Percentiles rank a stretch among this genome's conserved stretches.
Evolutionary conservation across 805 yeast genomes (phyloP).

Genomic region (Pichia ethanolica): DNA sequence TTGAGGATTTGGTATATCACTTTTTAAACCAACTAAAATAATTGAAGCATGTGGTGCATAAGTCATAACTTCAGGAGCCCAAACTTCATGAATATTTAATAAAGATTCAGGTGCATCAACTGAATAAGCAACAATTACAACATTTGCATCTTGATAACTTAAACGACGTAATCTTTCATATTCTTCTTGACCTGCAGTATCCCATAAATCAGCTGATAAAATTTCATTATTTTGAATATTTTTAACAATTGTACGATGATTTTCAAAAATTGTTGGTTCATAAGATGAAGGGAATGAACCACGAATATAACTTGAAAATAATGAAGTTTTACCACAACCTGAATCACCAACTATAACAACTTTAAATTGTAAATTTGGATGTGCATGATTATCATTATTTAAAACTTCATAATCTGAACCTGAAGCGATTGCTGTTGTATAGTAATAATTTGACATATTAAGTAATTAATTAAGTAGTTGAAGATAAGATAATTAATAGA

Average conservation of each 20-base stretch:
- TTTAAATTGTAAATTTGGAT: conserved; percentile 24
- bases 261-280: conserved; percentile 95
- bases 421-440: conserved; percentile 13
- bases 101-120: conserved; percentile 56
- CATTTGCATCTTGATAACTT: conserved; percentile 77
- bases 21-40: conserved; percentile 74
- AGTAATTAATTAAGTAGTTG: too few species aligned
- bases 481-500: too few species aligned
- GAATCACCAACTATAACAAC: conserved; percentile 97
- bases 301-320: conserved; percentile 89
- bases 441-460: conserved; percentile 8
- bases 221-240: conserved; percentile 87
- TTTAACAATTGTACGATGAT: conserved; percentile 83
- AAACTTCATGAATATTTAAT: conserved; percentile 66
- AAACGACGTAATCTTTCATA: conserved; percentile 83
- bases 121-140: conserved; percentile 69
- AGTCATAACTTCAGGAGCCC: conserved; percentile 84
- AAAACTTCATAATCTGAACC: conserved; percentile 21
- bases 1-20: conserved; percentile 45
- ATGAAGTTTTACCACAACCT: conserved; percentile 97
- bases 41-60: conserved; percentile 78
- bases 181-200: conserved; percentile 92
- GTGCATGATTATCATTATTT: conserved; percentile 27
- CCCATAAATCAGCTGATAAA: conserved; percentile 86
- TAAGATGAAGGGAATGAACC: conserved; percentile 95